Percentiles rank a stretch among this genome's conserved stretches.
Conservation (phyloP, 2,329 filamentous ascomycete genomes). For the Periconia macrospinosa region DNA sequence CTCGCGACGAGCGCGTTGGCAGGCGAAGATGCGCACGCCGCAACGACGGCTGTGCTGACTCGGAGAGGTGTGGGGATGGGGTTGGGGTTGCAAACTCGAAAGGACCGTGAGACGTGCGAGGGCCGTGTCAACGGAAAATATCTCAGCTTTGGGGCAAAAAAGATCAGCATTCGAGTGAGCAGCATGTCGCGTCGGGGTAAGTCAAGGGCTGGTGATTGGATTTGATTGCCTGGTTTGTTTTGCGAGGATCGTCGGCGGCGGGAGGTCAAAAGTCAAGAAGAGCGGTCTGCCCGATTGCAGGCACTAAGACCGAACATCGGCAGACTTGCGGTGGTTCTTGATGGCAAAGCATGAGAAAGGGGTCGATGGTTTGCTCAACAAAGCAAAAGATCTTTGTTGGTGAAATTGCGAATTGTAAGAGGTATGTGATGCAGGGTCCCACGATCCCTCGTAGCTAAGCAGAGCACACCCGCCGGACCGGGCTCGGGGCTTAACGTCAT, state of each 20-base stretch:
- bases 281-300: conserved; percentile 17
- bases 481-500: conserved; percentile 21
- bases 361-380: conserved; percentile 13
- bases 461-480: conserved; percentile 4
- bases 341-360: conserved; percentile 7
- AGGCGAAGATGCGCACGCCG: background rate
- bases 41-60: background rate
- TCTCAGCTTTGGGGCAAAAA: background rate
- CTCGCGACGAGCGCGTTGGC: too few relatives aligned
- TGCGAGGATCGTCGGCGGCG: conserved; percentile 18
- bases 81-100: background rate
- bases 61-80: background rate
- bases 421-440: conserved; percentile 7
- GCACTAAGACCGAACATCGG: conserved; percentile 5
- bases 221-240: conserved; percentile 7
- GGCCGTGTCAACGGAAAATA: background rate
- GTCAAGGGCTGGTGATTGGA: background rate
- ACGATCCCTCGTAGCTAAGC: background rate
- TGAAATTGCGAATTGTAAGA: conserved; percentile 12
- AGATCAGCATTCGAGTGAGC: background rate
- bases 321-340: conserved; percentile 4
- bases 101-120: background rate
- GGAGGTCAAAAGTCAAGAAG: conserved; percentile 4
- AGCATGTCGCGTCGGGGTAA: too few relatives aligned
- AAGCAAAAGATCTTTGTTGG: conserved; percentile 11